Base-by-base conservation (phyloP, 2,329 filamentous ascomycete species). In the Epichloe sibirici region DNA sequence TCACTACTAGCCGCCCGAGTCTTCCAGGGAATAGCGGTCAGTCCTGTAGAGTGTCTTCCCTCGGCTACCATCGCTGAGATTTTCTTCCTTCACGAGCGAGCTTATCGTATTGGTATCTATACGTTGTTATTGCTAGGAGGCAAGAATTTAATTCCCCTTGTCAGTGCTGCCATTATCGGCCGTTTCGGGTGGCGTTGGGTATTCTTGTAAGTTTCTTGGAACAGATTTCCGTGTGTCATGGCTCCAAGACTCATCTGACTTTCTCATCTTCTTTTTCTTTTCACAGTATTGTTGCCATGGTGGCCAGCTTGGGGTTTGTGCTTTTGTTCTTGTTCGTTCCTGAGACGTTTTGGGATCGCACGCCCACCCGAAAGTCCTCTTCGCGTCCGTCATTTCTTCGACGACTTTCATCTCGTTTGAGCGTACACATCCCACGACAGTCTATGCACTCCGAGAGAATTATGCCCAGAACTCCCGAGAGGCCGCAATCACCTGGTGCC, bases 31-130 rank as follows among this genome's bases (percentile, higher is more conserved):
- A 74, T 96, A 9, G 85, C 90, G 0, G 84, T 96, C 48, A 93
- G 88, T 58, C 89, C 90, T 0, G 88, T 95, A 8, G 91, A 97
- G 66, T 95, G 90, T 62, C 76, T 97, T 34, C 91, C 91, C 0
- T 95, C 89, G 4, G 90, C 91, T 15, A 95, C 90, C 0, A 91
- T 97, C 61, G 90, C 90, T 3, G 91, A 97, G 67, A 96, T 97
- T 55, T 97, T 90, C 72, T 96, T 95, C 63, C 74, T 97, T 21
- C 91, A 97, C 62, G 91, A 97, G 69, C 79, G 91, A 55, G 91
- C 91, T 0, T 97, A 90, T 65, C 85, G 91, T 4, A 82, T 97
- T 45, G 93, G 93, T 9, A 90, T 97, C 25, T 97, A 97, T 64
- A 96, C 90, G 0, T 70, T 97, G 21, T 73, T 97, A 5, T 75